Percentiles rank a stretch among this genome's conserved stretches.
These are phyloP conservation scores for Blastobotrys raffinosifermentans DNA, from an alignment of 1,139 yeast genomes.

Conservation along the genomic window DNA sequence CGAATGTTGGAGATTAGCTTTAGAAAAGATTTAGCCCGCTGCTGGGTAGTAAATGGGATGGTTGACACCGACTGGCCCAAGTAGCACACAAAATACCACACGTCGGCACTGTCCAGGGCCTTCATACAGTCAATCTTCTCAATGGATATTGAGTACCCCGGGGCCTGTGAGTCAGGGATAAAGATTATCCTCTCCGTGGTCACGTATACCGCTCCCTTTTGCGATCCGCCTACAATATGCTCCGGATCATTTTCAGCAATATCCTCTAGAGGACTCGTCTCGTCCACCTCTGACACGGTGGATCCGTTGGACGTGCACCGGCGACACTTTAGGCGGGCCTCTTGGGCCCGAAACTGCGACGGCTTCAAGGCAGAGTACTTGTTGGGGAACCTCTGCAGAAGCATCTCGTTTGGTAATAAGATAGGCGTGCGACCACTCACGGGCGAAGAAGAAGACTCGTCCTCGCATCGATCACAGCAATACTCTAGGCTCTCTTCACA, in stretches of 20 bases:
- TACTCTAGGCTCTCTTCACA: too few relatives aligned
- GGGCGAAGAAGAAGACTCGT: too few relatives aligned
- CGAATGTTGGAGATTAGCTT: constrained; percentile 29
- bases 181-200: constrained; percentile 29
- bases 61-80: constrained; percentile 22
- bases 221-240: constrained; percentile 23
- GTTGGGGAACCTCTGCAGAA: constrained; percentile 26
- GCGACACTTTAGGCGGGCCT: constrained; percentile 14
- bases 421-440: constrained; percentile 25
- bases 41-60: constrained; percentile 26
- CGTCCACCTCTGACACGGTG: constrained; percentile 5
- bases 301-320: constrained; percentile 11
- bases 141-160: constrained; percentile 25
- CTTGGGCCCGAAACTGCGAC: constrained; percentile 16
- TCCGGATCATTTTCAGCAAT: constrained; percentile 14
- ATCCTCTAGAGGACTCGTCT: constrained; percentile 7
- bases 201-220: constrained; percentile 25
- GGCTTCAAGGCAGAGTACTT: constrained; percentile 17
- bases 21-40: constrained; percentile 25
- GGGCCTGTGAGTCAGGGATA: constrained; percentile 18
- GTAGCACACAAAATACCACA: constrained; percentile 23
- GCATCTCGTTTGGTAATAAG: constrained; percentile 29
- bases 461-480: too few relatives aligned
- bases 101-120: constrained; percentile 20
- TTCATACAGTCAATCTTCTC: constrained; percentile 26